These are phyloP conservation scores for Alternaria alternata DNA, from an alignment of 2,329 filamentous ascomycete species.

Conservation along the genomic window DNA sequence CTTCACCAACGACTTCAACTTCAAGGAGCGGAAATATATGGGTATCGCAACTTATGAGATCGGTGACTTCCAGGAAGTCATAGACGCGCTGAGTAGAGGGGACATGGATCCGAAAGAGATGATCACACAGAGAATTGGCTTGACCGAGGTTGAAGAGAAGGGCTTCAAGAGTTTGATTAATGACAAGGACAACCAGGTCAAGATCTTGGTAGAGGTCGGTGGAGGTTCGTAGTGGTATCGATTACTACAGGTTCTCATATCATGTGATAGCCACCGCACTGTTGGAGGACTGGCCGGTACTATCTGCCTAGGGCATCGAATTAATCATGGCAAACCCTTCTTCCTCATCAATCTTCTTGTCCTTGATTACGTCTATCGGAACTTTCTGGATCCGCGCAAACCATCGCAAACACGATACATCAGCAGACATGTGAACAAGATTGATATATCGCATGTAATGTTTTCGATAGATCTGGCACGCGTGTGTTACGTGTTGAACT, in stretches of 20 bases:
- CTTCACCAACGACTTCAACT: slow-evolving; percentile 60
- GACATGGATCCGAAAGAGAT: slow-evolving; percentile 56
- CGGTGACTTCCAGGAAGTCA: slow-evolving; percentile 59
- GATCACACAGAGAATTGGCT: slow-evolving; percentile 59
- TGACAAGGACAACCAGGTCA: slow-evolving; percentile 60
- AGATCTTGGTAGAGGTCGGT: slow-evolving; percentile 56
- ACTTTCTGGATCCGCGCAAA: not conserved
- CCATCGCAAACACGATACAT: not conserved
- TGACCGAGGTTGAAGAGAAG: slow-evolving; percentile 57
- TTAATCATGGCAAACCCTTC: not conserved
- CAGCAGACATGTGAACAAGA: not conserved
- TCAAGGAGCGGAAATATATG: slow-evolving; percentile 62
- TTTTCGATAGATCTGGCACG: not conserved
- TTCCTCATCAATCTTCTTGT: not conserved
- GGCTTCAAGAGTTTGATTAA: slow-evolving; percentile 58
- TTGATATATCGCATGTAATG: too few species aligned
- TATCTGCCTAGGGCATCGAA: not conserved
- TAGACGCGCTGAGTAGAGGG: slow-evolving; percentile 57
- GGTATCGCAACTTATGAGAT: slow-evolving; percentile 62
- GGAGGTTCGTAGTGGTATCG: slow-evolving; percentile 22
- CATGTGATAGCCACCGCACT: not conserved
- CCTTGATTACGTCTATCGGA: not conserved
- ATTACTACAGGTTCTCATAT: not conserved
- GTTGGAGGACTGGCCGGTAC: not conserved
- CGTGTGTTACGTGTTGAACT: not conserved